A percentile compares a stretch with the other conserved stretches of the same genome.
These are phyloP conservation scores for Pulveroboletus sp. DNA, from an alignment of 768 basidiomycete genomes.

Conservation along the genomic window DNA sequence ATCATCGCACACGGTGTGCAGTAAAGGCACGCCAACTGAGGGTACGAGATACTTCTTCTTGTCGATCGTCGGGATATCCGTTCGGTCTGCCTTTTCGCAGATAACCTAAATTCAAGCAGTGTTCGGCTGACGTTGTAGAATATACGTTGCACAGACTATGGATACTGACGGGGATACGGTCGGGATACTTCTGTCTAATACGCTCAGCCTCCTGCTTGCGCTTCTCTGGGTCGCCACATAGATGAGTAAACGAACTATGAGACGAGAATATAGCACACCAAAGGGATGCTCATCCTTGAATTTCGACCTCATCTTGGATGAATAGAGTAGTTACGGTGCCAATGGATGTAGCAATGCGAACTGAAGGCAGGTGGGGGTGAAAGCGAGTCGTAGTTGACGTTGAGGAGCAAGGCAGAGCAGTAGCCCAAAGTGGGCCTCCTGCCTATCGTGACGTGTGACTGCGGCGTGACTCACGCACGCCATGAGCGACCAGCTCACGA, in stretches of 20 bases:
- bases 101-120: conserved; percentile 64
- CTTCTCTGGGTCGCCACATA: conserved; percentile 63
- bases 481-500: too few relatives aligned
- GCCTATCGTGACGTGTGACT: conserved; percentile 31
- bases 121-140: conserved; percentile 9
- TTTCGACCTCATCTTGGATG: conserved; percentile 74
- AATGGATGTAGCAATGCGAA: conserved; percentile 3
- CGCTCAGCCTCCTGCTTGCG: conserved; percentile 99
- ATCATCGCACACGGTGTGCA: conserved; percentile 14
- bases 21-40: conserved; percentile 53
- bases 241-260: conserved; percentile 33
- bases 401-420: conserved; percentile 18
- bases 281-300: conserved; percentile 99
- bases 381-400: conserved; percentile 25
- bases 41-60: conserved; percentile 99
- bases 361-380: conserved; percentile 6
- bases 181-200: conserved; percentile 97
- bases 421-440: conserved; percentile 29
- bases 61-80: conserved; percentile 98
- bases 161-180: conserved; percentile 86
- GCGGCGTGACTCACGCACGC: conserved; percentile 25
- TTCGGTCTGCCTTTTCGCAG: conserved; percentile 98
- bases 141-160: not conserved
- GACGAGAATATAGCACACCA: conserved; percentile 46
- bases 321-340: not conserved